Evolutionary conservation across 768 basidiomycete species (phyloP).

Genomic region (Pulveroboletus ravenelii): DNA sequence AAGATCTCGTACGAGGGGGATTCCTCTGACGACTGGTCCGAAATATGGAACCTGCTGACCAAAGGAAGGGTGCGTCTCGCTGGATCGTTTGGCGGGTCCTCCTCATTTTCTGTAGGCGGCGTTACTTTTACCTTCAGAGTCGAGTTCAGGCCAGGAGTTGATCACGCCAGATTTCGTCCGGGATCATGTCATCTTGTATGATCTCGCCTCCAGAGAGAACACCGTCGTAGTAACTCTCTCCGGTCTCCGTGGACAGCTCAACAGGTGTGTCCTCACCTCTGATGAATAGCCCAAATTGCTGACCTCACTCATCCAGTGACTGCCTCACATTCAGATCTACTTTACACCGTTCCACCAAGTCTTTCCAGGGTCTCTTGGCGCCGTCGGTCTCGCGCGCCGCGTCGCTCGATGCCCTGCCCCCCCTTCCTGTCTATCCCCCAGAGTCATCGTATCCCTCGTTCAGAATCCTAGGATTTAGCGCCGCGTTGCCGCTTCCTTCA

Average conservation of each 20-base stretch:
- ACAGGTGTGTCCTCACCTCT: conserved; percentile 45
- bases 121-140: conserved; percentile 71
- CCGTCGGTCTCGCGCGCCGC: conserved; percentile 33
- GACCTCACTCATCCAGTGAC: conserved; percentile 26
- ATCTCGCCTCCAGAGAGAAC: conserved; percentile 42
- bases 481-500: conserved; percentile 31
- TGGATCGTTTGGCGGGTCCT: not conserved
- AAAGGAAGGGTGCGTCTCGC: conserved; percentile 56
- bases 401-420: conserved; percentile 45
- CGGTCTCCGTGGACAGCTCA: conserved; percentile 70
- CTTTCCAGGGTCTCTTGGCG: conserved; percentile 37
- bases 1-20: conserved; percentile 53
- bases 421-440: conserved; percentile 42
- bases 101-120: conserved; percentile 52
- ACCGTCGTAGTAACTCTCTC: conserved; percentile 72
- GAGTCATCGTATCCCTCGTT: conserved; percentile 46
- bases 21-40: conserved; percentile 58
- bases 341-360: conserved; percentile 36
- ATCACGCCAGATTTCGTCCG: conserved; percentile 73
- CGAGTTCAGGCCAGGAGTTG: conserved; percentile 44
- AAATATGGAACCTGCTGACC: conserved; percentile 60
- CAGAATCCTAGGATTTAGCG: conserved; percentile 38
- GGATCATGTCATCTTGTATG: conserved; percentile 76
- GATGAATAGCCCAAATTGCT: conserved; percentile 29
- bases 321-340: conserved; percentile 42